phyloP scores from a whole-genome alignment of 306 rosid species.

The Begonia peltatifolia region DNA sequence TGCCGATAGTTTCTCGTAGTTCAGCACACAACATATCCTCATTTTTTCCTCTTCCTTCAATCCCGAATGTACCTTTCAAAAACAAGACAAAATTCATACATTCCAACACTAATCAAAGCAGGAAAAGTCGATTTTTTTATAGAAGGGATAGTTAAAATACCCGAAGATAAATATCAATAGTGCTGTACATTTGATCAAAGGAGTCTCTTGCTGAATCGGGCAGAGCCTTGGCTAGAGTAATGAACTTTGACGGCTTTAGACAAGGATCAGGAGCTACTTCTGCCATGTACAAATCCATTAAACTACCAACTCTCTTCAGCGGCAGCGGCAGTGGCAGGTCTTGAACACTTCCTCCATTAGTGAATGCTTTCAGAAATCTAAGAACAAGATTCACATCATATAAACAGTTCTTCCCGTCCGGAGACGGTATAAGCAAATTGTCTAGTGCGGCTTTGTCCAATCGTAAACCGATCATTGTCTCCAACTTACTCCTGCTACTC shows the following conservation, averaged over 20 bases:
- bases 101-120: neutral
- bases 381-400: conserved; percentile 86
- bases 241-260: conserved; percentile 60
- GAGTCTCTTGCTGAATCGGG: conserved; percentile 81
- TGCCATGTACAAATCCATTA: conserved; percentile 73
- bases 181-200: conserved; percentile 66
- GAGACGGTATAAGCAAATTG: conserved; percentile 82
- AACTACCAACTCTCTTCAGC: conserved; percentile 46
- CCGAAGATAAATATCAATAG: conserved; percentile 78
- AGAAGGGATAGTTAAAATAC: conserved; percentile 3
- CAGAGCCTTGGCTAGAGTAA: conserved; percentile 45
- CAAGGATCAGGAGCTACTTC: conserved; percentile 95
- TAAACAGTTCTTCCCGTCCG: conserved; percentile 40
- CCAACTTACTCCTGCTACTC: conserved; percentile 57
- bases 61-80: conserved; percentile 62
- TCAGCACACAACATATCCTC: conserved; percentile 54
- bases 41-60: conserved; percentile 60
- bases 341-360: conserved; percentile 14
- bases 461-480: conserved; percentile 66
- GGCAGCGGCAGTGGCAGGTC: conserved; percentile 22
- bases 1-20: conserved; percentile 63
- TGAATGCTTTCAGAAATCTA: conserved; percentile 54
- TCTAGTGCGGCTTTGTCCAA: conserved; percentile 75
- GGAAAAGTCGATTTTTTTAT: neutral
- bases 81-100: conserved; percentile 9